A percentile compares a stretch with the other conserved stretches of the same genome.
Evolutionary conservation across 352 stramenopile species (phyloP).

Genomic region (Pilasporangium apinafurcum): DNA sequence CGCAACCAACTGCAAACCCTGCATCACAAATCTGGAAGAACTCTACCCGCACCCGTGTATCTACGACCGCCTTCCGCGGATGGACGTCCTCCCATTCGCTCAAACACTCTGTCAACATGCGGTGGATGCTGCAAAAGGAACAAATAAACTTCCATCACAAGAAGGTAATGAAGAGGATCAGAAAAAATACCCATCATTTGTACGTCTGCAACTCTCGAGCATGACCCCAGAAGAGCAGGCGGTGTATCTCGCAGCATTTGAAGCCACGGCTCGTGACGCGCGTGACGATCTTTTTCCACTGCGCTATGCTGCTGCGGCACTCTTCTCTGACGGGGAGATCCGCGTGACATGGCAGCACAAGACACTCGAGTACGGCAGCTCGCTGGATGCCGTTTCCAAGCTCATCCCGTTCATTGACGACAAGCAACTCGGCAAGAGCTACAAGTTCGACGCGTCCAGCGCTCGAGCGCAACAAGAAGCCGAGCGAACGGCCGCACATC

Average conservation of each 20-base stretch:
- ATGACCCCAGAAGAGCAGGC: slow-evolving; percentile 17
- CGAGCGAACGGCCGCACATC: neutral
- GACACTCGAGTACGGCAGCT: slow-evolving; percentile 60
- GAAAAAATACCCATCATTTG: slow-evolving; percentile 11
- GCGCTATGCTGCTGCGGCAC: slow-evolving; percentile 66
- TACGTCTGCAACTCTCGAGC: slow-evolving; percentile 16
- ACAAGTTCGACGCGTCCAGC: neutral
- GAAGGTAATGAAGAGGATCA: neutral
- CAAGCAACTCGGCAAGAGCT: slow-evolving; percentile 6
- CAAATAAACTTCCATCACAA: neutral
- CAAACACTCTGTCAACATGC: slow-evolving; percentile 12
- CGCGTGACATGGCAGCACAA: slow-evolving; percentile 49
- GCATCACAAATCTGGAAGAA: slow-evolving; percentile 53
- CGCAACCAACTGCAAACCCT: slow-evolving; percentile 45
- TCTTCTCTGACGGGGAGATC: slow-evolving; percentile 64
- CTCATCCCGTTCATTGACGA: slow-evolving; percentile 53
- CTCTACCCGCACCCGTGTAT: slow-evolving; percentile 83
- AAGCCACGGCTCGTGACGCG: slow-evolving; percentile 22
- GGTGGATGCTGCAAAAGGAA: neutral
- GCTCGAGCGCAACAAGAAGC: neutral
- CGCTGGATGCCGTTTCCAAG: slow-evolving; percentile 50
- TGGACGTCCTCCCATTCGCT: slow-evolving; percentile 44
- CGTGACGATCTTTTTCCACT: slow-evolving; percentile 74
- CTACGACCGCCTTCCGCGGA: slow-evolving; percentile 54
- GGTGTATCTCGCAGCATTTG: slow-evolving; percentile 31